Base-by-base conservation (phyloP, 306 rosid species). In the Fagus sylvatica region DNA sequence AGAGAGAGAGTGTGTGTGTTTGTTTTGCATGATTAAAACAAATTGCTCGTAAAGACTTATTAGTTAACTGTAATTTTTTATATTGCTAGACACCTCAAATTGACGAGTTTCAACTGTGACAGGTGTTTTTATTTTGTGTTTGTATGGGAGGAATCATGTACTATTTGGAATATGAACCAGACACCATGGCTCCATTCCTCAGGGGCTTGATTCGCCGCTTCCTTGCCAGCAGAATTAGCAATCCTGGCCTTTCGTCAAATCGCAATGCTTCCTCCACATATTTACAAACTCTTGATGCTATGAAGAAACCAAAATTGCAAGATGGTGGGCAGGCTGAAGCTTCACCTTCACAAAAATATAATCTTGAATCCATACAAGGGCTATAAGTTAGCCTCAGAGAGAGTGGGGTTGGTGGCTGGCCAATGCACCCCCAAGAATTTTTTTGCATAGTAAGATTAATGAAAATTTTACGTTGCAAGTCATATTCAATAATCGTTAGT, bases 61-160 rank as follows among this genome's bases (percentile, higher is more conserved):
- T 22, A 3, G 4, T 28, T 57, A 8, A 28, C 17, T 57, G 36
- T 22, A 22, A 57, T 28, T 4, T 22, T 1, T 57, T 34, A 10
- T 46, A 46, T 46, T 36, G 3, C 69, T n/a, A 22, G 28, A 9
- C 42, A 5, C 41, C 16, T 5, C n/a, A 39, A 39, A n/a, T 65
- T 36, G 49, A 65, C 30, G 40, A 48, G 13, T 17, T 79, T 73
- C 49, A 37, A 80, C 73, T 55, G 53, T 60, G 72, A 69, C 90
- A 90, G 97, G 97, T 90, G 72, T 83, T 92, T 83, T 74, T 94
- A 87, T 94, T 94, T 82, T 88, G 89, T 59, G 51, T 88, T 73
- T 92, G 95, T 76, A 94, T 94, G 98, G 98, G 98, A 82, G 97
- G 97, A 68, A 92, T 94, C 76, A 94, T 94, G 97, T 94, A 92